Evolutionary conservation across 2,329 filamentous ascomycete species (phyloP).

Genomic region (Mycosphaerella sp.): DNA sequence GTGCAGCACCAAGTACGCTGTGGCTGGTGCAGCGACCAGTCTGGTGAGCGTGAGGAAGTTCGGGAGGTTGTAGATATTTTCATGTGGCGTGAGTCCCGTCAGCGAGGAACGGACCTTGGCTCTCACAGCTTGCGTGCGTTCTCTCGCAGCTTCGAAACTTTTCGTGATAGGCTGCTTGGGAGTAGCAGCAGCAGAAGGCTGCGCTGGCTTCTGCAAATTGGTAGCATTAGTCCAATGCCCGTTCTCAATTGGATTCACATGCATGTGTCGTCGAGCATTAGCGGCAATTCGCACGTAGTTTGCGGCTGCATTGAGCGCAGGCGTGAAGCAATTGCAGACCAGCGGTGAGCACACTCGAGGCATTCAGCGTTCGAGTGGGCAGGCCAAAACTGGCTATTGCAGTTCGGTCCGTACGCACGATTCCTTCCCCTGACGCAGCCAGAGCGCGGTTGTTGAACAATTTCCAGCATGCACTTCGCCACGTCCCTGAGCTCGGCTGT

Average conservation of each 20-base stretch:
- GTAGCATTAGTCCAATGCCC: not conserved
- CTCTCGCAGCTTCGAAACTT: conserved; percentile 24
- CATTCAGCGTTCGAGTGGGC: not conserved
- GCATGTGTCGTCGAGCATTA: not conserved
- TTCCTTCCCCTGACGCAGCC: not conserved
- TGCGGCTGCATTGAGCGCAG: not conserved
- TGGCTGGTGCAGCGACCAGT: conserved; percentile 70
- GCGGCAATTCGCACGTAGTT: not conserved
- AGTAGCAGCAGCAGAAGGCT: not conserved
- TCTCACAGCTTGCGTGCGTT: conserved; percentile 28
- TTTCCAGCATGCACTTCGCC: not conserved
- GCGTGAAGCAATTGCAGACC: not conserved
- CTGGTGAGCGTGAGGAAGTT: conserved; percentile 88
- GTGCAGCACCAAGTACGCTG: conserved; percentile 83
- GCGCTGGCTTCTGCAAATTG: conserved; percentile 4
- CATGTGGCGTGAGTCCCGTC: conserved; percentile 47
- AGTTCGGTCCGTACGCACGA: not conserved
- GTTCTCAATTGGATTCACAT: not conserved
- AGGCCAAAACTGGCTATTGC: not conserved
- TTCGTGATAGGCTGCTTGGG: conserved; percentile 21
- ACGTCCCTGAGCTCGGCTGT: not conserved
- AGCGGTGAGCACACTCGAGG: conserved; percentile 6
- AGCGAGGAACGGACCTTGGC: conserved; percentile 30
- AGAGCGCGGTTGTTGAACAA: not conserved
- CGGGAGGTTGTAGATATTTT: conserved; percentile 96